These are phyloP conservation scores for Mycocentrospora acerina DNA, from an alignment of 2,329 filamentous ascomycete species.

Conservation along the genomic window DNA sequence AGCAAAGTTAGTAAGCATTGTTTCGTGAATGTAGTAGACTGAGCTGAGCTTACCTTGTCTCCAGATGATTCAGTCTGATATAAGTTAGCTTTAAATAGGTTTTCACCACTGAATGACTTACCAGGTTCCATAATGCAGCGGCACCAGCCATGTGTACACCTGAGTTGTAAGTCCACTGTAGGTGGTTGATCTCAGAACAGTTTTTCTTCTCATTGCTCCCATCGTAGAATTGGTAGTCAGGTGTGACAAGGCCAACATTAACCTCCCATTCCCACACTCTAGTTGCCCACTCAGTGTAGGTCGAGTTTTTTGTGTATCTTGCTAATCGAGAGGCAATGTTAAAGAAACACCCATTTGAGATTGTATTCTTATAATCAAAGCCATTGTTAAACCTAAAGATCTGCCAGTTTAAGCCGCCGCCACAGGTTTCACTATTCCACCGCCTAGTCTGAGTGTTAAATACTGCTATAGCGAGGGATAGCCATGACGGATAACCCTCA, in stretches of 20 bases:
- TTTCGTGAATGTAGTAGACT: too few relatives aligned
- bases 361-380: conserved; percentile 79
- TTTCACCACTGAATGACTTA: too few relatives aligned
- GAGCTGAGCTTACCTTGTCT: too few relatives aligned
- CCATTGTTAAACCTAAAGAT: conserved; percentile 76
- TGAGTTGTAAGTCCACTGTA: conserved; percentile 52
- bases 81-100: too few relatives aligned
- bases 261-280: conserved; percentile 62
- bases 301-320: conserved; percentile 64
- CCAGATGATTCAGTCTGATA: too few relatives aligned
- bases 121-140: conserved; percentile 51
- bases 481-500: conserved; percentile 61
- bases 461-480: conserved; percentile 67
- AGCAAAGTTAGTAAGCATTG: background rate
- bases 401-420: conserved; percentile 78
- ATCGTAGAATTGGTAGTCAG: conserved; percentile 49
- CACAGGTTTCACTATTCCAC: conserved; percentile 69
- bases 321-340: conserved; percentile 76
- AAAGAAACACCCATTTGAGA: conserved; percentile 81
- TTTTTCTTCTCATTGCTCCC: conserved; percentile 48
- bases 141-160: conserved; percentile 50
- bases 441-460: conserved; percentile 70
- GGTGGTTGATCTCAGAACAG: conserved; percentile 46
- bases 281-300: conserved; percentile 61
- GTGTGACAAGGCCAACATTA: conserved; percentile 52